A percentile compares a stretch with the other conserved stretches of the same genome.
phyloP scores from a whole-genome alignment of 495 filamentous ascomycete species.

The Lasiosphaeriaceae sp. region DNA sequence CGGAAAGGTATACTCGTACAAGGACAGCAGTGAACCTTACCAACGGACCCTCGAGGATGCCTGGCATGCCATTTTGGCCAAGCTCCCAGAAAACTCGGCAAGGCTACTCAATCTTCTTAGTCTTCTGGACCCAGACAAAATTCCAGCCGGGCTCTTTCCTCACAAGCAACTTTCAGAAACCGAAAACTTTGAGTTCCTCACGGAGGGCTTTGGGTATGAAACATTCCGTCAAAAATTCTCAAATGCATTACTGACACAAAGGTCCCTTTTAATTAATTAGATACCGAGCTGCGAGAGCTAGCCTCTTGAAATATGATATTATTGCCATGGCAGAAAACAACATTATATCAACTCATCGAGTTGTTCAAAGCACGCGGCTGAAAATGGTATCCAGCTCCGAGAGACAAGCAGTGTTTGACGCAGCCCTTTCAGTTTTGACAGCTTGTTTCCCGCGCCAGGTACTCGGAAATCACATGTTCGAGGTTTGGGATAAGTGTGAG shows the following conservation, averaged over 20 bases:
- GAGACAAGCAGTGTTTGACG: too few species aligned
- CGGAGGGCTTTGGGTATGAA: too few species aligned
- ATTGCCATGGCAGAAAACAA: not conserved
- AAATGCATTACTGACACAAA: too few species aligned
- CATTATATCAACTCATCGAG: not conserved
- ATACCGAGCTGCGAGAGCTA: not conserved
- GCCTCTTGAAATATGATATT: constrained; percentile 1
- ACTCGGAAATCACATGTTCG: not conserved
- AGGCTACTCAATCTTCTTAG: not conserved
- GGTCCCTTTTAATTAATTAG: too few species aligned
- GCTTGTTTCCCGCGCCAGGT: not conserved
- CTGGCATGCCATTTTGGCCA: not conserved
- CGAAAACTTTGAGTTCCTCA: too few species aligned
- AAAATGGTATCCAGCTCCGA: too few species aligned
- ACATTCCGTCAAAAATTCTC: too few species aligned
- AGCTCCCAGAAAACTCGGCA: not conserved
- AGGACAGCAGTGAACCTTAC: not conserved
- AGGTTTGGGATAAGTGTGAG: not conserved
- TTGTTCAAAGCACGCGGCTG: not conserved
- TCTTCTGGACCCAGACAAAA: too few species aligned
- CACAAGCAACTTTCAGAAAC: too few species aligned
- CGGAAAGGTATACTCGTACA: not conserved
- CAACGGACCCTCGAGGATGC: not conserved
- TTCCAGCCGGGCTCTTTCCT: too few species aligned
- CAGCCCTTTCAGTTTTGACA: too few species aligned